Conservation (phyloP, 2,329 filamentous ascomycete genomes). For the Fusarium setosum region DNA sequence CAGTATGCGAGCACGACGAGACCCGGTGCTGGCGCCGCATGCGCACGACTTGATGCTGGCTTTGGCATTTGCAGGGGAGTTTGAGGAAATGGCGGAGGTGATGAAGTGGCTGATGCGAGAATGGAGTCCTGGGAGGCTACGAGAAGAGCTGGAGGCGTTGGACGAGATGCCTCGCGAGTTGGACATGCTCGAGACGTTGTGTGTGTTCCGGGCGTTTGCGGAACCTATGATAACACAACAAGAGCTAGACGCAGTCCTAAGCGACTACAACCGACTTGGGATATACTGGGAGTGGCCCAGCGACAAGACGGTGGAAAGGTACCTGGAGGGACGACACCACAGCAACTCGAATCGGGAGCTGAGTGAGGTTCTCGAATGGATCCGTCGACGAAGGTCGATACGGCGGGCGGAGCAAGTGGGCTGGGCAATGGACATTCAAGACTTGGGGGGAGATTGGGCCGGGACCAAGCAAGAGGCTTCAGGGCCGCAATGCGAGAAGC, state of each 20-base stretch:
- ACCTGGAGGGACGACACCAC: conserved; percentile 40
- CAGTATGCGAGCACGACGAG: conserved; percentile 46
- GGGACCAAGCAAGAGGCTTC: conserved; percentile 3
- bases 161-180: conserved; percentile 48
- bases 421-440: conserved; percentile 4
- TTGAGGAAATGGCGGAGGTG: conserved; percentile 65
- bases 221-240: conserved; percentile 52
- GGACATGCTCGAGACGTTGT: conserved; percentile 54
- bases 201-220: conserved; percentile 61
- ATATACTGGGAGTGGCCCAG: conserved; percentile 54
- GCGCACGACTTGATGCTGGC: conserved; percentile 71
- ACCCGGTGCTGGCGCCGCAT: conserved; percentile 51
- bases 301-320: conserved; percentile 49
- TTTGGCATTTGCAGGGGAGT: conserved; percentile 70
- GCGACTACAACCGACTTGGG: conserved; percentile 38
- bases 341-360: conserved; percentile 42
- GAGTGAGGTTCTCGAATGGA: conserved; percentile 39
- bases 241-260: conserved; percentile 46
- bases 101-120: conserved; percentile 69
- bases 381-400: conserved; percentile 12
- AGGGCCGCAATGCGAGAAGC: neutral
- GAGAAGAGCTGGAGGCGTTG: conserved; percentile 50
- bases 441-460: conserved; percentile 7
- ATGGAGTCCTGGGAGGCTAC: conserved; percentile 50
- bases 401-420: conserved; percentile 18